Evolutionary conservation across 805 yeast genomes (phyloP), one percentile per base, ranked within the genome.

Genomic region (Candida succiphila): DNA sequence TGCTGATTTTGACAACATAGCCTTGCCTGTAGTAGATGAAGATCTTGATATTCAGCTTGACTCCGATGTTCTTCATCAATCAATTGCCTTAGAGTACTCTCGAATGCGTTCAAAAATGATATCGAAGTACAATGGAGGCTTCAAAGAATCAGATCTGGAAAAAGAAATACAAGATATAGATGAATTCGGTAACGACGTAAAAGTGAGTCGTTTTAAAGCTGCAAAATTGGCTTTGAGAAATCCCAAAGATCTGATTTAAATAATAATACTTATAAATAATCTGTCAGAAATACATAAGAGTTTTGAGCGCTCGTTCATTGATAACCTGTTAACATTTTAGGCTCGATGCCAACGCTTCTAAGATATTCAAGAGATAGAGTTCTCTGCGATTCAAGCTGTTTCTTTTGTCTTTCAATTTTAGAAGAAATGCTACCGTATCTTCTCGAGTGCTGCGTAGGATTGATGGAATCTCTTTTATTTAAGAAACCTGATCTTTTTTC

Each of bases 111-210:
- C 71, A 33, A 64, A 63, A 37, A 60, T 83, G 41, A 53, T 71
- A 23, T 53, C 57, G 17, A 46, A 49, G 29, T 56, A 56, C 27
- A 60, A 67, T 24, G 72, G 72, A 1, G 77, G 77, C 3, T 72
- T 48, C 37, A 57, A 50, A 32, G 60, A 63, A 38, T 55, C 68
- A 1, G 69, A 66, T 2, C 56, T 61, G 32, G 83, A 71, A 27
- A 45, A 55, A 38, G 88, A 75, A 36, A 44, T 73, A 15, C 94
- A 81, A 46, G 86, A 85, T 0, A 58, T 81, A 6, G 86, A 81
- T 43, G 79, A 72, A 35, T 45, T 56, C 25, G 85, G 85, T 0
- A 67, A 72, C 35, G 75, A 76, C 0, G 50, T 70, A 7, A 75
- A 64, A 38, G 58, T 72, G 1, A 82, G 94, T 48, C 60, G 86